Conservation (phyloP, 257 asterid genomes). For the Cynanchum wilfordii region DNA sequence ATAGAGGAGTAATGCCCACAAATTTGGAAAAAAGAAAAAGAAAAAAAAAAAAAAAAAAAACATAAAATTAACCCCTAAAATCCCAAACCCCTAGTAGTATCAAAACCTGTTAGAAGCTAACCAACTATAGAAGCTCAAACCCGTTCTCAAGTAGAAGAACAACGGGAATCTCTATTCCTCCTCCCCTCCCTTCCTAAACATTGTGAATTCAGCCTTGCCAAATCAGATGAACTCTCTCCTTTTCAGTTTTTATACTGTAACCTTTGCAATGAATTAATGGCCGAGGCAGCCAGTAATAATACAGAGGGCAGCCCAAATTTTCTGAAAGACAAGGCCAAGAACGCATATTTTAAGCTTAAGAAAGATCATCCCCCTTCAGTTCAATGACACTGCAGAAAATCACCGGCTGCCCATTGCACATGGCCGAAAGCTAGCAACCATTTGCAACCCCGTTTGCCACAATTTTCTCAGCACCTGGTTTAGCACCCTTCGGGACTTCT, state of each 20-base stretch:
- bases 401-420: constrained; percentile 5
- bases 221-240: not conserved
- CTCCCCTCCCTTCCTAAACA: not conserved
- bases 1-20: not conserved
- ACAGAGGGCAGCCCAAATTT: not conserved
- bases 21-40: not conserved
- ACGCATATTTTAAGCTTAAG: not conserved
- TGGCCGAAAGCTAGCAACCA: constrained; percentile 1
- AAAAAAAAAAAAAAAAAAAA: not conserved
- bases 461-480: not conserved
- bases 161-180: not conserved
- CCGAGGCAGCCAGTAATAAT: constrained; percentile 8
- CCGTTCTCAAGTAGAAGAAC: not conserved
- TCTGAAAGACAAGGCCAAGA: not conserved
- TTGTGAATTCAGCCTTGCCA: constrained; percentile 2
- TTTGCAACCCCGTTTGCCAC: not conserved
- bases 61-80: not conserved
- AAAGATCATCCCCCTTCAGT: not conserved
- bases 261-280: constrained; percentile 4
- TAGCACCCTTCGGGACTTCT: constrained; percentile 8
- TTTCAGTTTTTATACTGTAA: not conserved
- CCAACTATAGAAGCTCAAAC: constrained; percentile 3
- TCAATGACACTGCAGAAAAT: not conserved
- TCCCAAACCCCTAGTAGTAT: constrained; percentile 1
- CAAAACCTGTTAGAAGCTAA: constrained; percentile 10